These are phyloP conservation scores for Trichoderma gamsii DNA, from an alignment of 495 filamentous ascomycete genomes.

Conservation along the genomic window DNA sequence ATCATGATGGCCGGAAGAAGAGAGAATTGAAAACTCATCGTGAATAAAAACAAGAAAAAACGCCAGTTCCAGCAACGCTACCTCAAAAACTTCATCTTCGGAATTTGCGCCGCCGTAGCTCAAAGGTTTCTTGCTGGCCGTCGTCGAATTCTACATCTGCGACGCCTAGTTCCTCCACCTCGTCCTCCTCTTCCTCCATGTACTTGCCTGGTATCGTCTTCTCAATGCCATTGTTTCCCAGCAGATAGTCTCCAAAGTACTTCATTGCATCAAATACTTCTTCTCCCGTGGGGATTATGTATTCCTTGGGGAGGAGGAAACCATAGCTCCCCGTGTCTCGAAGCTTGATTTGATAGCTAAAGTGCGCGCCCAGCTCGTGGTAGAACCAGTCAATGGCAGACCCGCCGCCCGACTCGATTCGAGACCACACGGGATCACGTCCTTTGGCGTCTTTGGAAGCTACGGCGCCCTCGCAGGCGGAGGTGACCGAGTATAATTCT, in stretches of 20 bases:
- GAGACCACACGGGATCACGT: constrained; percentile 20
- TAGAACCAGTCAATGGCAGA: constrained; percentile 96
- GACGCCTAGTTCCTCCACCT: not conserved
- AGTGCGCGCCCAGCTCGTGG: constrained; percentile 73
- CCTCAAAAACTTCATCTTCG: not conserved
- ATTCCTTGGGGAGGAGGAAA: constrained; percentile 77
- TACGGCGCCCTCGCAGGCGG: constrained; percentile 82
- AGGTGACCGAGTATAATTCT: constrained; percentile 70
- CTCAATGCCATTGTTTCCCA: constrained; percentile 57
- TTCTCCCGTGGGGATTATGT: constrained; percentile 85
- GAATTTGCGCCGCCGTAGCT: constrained; percentile 6
- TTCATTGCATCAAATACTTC: constrained; percentile 77
- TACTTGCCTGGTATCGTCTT: constrained; percentile 17
- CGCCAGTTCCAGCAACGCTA: not conserved
- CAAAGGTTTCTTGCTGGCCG: not conserved
- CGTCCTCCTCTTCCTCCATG: not conserved
- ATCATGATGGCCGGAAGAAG: not conserved
- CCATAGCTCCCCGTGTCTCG: constrained; percentile 93
- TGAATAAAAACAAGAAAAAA: not conserved
- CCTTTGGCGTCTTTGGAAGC: constrained; percentile 27
- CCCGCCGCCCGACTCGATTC: constrained; percentile 66
- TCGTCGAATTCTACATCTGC: not conserved
- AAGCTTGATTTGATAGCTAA: constrained; percentile 90
- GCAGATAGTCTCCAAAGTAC: constrained; percentile 71
- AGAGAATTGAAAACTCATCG: not conserved